phyloP scores from a whole-genome alignment of 495 filamentous ascomycete genomes.

The Peziza echinospora region DNA sequence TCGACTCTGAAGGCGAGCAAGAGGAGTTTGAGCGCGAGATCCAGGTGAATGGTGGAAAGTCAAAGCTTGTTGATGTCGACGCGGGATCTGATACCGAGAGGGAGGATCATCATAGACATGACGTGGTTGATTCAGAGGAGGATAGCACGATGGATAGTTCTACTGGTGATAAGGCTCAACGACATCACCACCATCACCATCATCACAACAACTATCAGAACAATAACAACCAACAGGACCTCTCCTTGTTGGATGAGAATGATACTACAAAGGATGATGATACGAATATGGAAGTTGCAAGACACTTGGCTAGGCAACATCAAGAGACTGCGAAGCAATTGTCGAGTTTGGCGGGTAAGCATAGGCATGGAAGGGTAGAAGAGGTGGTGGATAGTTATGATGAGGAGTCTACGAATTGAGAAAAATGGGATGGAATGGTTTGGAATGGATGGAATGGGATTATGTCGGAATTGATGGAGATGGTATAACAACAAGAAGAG shows the following conservation, averaged over 20 bases:
- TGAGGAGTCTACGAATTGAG: too few relatives aligned
- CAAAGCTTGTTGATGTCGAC: not conserved
- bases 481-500: too few relatives aligned
- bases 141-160: not conserved
- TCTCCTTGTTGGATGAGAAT: not conserved
- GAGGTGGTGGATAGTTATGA: not conserved
- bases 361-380: not conserved
- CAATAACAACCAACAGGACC: too few relatives aligned
- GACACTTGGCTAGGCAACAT: not conserved
- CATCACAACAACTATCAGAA: too few relatives aligned
- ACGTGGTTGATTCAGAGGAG: not conserved
- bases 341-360: too few relatives aligned
- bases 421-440: not conserved
- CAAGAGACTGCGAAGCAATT: not conserved
- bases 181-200: too few relatives aligned
- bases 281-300: not conserved
- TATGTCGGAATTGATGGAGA: not conserved
- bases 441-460: not conserved
- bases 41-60: not conserved
- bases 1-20: not conserved
- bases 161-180: too few relatives aligned
- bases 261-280: not conserved
- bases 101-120: not conserved
- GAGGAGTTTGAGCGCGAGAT: not conserved
- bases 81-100: not conserved